These are phyloP conservation scores for Chytridium lagenaria DNA, from an alignment of 371 early-diverging fungal genomes.

Conservation along the genomic window DNA sequence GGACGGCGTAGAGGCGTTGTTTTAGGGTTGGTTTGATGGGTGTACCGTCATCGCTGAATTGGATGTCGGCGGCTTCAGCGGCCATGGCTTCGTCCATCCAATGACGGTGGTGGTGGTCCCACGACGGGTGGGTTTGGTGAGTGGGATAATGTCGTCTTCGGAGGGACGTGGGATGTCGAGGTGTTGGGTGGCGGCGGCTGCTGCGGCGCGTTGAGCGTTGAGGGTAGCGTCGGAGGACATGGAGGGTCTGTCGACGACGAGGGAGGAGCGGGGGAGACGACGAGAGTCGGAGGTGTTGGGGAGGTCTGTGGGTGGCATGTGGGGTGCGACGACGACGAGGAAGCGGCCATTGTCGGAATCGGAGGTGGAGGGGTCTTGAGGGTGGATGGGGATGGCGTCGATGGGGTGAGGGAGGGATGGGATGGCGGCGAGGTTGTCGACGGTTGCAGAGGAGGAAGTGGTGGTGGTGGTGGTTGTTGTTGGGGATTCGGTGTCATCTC, in stretches of 20 bases:
- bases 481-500: not conserved
- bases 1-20: conserved; percentile 9
- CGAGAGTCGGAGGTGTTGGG: not conserved
- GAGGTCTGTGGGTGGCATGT: not conserved
- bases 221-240: not conserved
- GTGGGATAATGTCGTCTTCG: not conserved
- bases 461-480: not conserved
- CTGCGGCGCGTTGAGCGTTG: not conserved
- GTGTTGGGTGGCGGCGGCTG: not conserved
- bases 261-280: not conserved
- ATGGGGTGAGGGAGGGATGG: not conserved
- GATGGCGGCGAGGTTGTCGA: not conserved
- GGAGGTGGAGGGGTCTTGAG: not conserved
- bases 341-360: not conserved
- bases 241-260: not conserved
- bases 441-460: not conserved
- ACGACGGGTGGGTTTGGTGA: not conserved
- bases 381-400: not conserved
- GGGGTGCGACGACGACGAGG: not conserved
- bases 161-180: not conserved
- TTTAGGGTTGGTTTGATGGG: conserved; percentile 1
- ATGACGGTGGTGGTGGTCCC: conserved; percentile 7
- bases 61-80: not conserved
- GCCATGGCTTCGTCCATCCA: not conserved
- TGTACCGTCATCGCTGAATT: not conserved